A percentile compares a stretch with the other conserved stretches of the same genome.
Evolutionary conservation across 208 protist genomes (phyloP).

Genomic region (Trichomonas gallinae): DNA sequence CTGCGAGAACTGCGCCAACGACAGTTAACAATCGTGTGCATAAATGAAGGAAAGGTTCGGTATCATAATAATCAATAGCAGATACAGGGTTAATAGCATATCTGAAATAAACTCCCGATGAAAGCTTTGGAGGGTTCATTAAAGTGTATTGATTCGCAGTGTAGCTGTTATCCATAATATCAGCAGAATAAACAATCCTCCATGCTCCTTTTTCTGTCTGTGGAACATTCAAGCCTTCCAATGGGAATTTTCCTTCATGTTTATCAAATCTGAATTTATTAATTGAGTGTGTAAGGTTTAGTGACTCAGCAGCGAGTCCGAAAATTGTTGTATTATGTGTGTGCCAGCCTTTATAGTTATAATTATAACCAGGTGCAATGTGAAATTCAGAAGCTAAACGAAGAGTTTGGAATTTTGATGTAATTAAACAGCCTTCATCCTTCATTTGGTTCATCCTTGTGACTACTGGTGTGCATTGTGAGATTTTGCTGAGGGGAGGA

Average conservation of each 20-base stretch:
- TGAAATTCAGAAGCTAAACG: neutral
- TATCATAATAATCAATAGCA: neutral
- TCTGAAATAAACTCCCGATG: neutral
- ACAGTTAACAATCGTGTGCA: neutral
- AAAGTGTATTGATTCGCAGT: neutral
- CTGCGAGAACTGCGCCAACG: neutral
- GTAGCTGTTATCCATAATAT: neutral
- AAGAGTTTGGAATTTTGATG: neutral
- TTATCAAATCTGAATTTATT: neutral
- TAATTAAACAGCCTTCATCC: neutral
- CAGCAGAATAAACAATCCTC: neutral
- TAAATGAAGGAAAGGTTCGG: neutral
- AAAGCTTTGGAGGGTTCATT: neutral
- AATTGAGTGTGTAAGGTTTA: neutral
- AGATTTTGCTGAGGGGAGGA: neutral
- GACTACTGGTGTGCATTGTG: neutral
- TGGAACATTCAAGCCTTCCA: neutral
- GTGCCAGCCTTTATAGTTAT: neutral
- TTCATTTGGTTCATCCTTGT: neutral
- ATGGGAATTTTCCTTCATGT: neutral
- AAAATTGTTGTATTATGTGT: neutral
- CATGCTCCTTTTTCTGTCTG: neutral
- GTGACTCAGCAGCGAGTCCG: too few relatives aligned
- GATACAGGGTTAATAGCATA: neutral
- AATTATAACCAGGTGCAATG: neutral